Percentiles rank a stretch among this genome's conserved stretches.
These are phyloP conservation scores for Begonia fuchsioides DNA, from an alignment of 306 rosid species.

Conservation along the genomic window DNA sequence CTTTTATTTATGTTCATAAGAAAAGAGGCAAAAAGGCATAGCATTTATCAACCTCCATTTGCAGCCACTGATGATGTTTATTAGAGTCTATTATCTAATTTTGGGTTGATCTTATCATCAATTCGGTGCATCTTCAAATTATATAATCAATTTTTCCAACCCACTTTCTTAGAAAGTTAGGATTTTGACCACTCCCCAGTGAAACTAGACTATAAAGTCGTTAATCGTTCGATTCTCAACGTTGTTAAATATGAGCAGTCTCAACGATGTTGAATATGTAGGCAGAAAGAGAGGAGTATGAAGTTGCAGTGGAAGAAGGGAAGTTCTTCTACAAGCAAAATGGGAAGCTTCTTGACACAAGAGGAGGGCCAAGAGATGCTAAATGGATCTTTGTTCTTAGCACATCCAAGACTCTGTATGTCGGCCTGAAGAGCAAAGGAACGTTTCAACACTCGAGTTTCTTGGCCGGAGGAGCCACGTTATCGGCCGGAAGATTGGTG, in stretches of 20 bases:
- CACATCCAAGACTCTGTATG: slow-evolving; percentile 56
- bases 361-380: slow-evolving; percentile 22
- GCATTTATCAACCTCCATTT: too few species aligned
- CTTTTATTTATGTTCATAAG: background rate
- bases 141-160: too few species aligned
- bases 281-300: slow-evolving; percentile 52
- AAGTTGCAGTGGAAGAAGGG: slow-evolving; percentile 39
- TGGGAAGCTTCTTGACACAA: slow-evolving; percentile 37
- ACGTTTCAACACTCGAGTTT: slow-evolving; percentile 94
- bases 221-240: too few species aligned
- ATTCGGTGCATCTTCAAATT: too few species aligned
- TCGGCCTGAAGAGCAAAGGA: slow-evolving; percentile 65
- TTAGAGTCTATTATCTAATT: too few species aligned
- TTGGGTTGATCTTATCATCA: too few species aligned
- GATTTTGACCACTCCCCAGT: too few species aligned
- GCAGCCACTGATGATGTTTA: too few species aligned
- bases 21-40: too few species aligned
- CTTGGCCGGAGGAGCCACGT: slow-evolving; percentile 86
- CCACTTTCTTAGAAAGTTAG: too few species aligned
- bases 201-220: too few species aligned
- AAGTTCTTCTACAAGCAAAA: slow-evolving; percentile 32
- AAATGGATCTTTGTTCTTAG: slow-evolving; percentile 86
- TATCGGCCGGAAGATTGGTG: slow-evolving; percentile 74
- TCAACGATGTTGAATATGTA: slow-evolving; percentile 10
- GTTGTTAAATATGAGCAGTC: too few species aligned